Percentiles rank a stretch among this genome's conserved stretches.
These are phyloP conservation scores for Cadophora gregata DNA, from an alignment of 2,329 filamentous ascomycete genomes.

Conservation along the genomic window DNA sequence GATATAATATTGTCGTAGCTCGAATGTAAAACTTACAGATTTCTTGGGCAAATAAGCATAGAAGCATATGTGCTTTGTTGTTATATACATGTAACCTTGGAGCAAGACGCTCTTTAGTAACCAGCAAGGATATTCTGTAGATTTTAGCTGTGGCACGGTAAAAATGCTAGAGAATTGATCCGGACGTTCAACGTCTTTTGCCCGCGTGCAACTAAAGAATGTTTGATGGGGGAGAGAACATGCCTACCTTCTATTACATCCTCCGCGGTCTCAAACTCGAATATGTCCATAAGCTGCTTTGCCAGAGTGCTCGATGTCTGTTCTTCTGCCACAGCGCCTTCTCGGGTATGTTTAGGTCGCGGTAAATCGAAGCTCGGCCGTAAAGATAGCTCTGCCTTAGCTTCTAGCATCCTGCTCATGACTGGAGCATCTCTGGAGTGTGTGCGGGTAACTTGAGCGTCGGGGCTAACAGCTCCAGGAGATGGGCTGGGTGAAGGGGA, in stretches of 20 bases:
- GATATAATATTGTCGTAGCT: neutral
- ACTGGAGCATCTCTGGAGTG: slow-evolving; percentile 65
- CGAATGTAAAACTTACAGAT: slow-evolving; percentile 59
- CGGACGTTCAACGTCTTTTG: neutral
- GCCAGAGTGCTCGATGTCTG: slow-evolving; percentile 65
- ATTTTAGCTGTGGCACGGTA: slow-evolving; percentile 29
- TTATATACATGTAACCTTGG: slow-evolving; percentile 96
- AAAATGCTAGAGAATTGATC: neutral
- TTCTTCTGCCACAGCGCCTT: slow-evolving; percentile 41
- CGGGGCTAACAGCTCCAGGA: slow-evolving; percentile 43
- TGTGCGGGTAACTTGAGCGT: slow-evolving; percentile 45
- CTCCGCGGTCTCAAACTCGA: slow-evolving; percentile 80
- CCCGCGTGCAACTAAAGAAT: neutral
- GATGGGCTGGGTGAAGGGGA: slow-evolving; percentile 36
- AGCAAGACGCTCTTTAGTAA: slow-evolving; percentile 88
- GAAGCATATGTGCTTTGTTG: slow-evolving; percentile 90
- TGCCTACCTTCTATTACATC: slow-evolving; percentile 76
- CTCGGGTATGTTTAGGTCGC: slow-evolving; percentile 35
- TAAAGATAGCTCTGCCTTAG: slow-evolving; percentile 66
- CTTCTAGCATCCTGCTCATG: slow-evolving; percentile 80
- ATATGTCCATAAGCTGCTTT: slow-evolving; percentile 79
- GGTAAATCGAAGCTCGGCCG: slow-evolving; percentile 62
- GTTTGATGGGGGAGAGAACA: neutral
- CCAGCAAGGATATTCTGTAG: slow-evolving; percentile 88
- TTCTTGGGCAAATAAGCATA: slow-evolving; percentile 98